Evolutionary conservation across 1,284 basidiomycete species (phyloP), one percentile per base, ranked within the genome.

Genomic region (Ganoderma sp.): DNA sequence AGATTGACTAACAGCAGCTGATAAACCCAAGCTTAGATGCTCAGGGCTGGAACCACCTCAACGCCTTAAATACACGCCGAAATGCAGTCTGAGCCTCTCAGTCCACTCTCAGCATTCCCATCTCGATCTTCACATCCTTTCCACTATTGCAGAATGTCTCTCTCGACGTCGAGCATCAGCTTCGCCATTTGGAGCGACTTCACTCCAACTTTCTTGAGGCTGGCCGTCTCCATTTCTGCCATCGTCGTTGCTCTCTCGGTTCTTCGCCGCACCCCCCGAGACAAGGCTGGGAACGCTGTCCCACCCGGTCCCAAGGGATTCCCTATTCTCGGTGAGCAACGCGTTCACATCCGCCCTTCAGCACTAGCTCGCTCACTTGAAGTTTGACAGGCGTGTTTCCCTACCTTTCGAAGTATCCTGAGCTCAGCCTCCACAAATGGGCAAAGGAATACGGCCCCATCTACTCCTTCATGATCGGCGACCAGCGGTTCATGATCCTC

Each of bases 401-500:
- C 17, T 50, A 52, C n/a, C 78, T 83, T 42, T 75, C 77, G 9
- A 70, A 78, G 41, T 83, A 81, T 68, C 78, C 80, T 1, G 83
- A 84, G 67, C 78, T 75, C 43, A 75, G 75, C 25, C 73, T 83
- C 4, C 73, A 81, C 66, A 59, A 71, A 25, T 83, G 82, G 82
- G 77, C 80, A 4, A 79, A 79, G 66, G 71, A 78, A 64, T 83
- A 78, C 67, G 82, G 82, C 12, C 75, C 79, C 0, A 63, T 83
- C 1, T 81, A 77, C 73, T 82, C 81, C 15, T 75, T 83, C 56
- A 81, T 77, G 77, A 78, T 84, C 68, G 83, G 83, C 1, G 77
- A 79, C 64, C 82, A 84, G 67, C 80, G 83, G 42, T 81, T 83
- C 64, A 4, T 78, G 83, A 78, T 83, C 48, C 72, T 84, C n/a